phyloP scores from a whole-genome alignment of 768 basidiomycete genomes.

The Tulasnella sp. region DNA sequence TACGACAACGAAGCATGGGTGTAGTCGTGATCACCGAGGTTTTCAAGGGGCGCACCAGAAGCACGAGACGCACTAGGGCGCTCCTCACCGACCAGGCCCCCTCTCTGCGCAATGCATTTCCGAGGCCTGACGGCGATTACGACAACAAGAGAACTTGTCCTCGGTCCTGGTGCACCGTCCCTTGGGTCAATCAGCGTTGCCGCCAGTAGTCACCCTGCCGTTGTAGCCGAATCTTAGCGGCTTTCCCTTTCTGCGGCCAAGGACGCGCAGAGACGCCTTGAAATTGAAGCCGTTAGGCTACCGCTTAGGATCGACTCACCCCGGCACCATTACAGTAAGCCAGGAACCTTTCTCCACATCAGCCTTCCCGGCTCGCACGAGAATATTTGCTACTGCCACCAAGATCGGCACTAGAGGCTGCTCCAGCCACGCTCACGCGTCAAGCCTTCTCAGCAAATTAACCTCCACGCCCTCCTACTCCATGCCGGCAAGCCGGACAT shows the following conservation, averaged over 20 bases:
- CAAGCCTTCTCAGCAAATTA: conserved; percentile 54
- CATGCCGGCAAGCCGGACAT: neutral
- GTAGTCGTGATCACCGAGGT: conserved; percentile 60
- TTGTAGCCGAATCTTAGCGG: conserved; percentile 70
- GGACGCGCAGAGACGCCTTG: conserved; percentile 46
- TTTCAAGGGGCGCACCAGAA: conserved; percentile 70
- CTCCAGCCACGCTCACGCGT: conserved; percentile 63
- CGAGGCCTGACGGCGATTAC: conserved; percentile 59
- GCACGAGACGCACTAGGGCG: conserved; percentile 60
- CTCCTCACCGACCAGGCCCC: conserved; percentile 66
- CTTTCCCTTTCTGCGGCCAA: conserved; percentile 64
- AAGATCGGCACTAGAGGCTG: conserved; percentile 78
- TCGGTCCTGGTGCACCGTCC: conserved; percentile 53
- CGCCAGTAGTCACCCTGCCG: conserved; percentile 33
- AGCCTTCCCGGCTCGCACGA: conserved; percentile 78
- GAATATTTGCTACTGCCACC: conserved; percentile 85
- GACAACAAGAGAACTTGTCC: conserved; percentile 74
- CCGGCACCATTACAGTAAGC: conserved; percentile 80
- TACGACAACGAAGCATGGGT: conserved; percentile 55
- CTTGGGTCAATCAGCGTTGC: conserved; percentile 37
- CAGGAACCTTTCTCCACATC: conserved; percentile 83
- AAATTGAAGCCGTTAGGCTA: conserved; percentile 66
- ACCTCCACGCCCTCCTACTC: conserved; percentile 70
- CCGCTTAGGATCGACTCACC: conserved; percentile 77
- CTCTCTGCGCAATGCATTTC: conserved; percentile 65